phyloP scores from a whole-genome alignment of 352 stramenopile species.

The Aphanomyces cochlioides region DNA sequence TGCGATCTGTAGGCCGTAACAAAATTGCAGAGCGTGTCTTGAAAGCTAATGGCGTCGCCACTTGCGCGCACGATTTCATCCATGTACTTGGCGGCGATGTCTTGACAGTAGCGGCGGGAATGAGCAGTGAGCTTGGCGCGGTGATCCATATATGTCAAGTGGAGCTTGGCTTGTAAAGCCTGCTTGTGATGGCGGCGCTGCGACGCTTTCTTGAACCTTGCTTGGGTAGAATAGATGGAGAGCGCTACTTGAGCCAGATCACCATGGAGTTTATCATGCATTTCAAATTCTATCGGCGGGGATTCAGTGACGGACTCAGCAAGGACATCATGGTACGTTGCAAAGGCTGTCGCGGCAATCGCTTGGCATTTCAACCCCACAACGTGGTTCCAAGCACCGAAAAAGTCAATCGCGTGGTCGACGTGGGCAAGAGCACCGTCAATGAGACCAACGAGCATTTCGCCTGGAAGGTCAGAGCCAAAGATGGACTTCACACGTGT shows the following conservation, averaged over 20 bases:
- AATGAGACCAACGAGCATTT: constrained; percentile 39
- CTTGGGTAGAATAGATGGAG: constrained; percentile 56
- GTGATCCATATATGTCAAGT: constrained; percentile 41
- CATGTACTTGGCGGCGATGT: background rate
- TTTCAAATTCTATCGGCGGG: constrained; percentile 58
- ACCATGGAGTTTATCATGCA: constrained; percentile 62
- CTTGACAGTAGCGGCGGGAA: background rate
- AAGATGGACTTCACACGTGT: constrained; percentile 40
- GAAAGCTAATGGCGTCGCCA: constrained; percentile 36
- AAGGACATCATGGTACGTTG: constrained; percentile 73
- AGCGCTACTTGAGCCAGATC: constrained; percentile 68
- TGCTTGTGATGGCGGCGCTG: constrained; percentile 43
- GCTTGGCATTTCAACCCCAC: constrained; percentile 51
- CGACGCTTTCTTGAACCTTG: constrained; percentile 41
- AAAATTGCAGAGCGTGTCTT: constrained; percentile 53
- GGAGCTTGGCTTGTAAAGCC: constrained; percentile 52
- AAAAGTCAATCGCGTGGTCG: constrained; percentile 49
- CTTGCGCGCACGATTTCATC: background rate
- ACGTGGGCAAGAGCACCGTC: constrained; percentile 40
- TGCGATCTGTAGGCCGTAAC: constrained; percentile 45
- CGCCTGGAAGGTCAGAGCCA: constrained; percentile 51
- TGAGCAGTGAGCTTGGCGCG: constrained; percentile 14
- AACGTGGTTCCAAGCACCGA: constrained; percentile 61
- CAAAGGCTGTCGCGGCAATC: constrained; percentile 55
- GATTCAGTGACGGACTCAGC: constrained; percentile 48